Evolutionary conservation across 768 basidiomycete species (phyloP), one percentile per base, ranked within the genome.

Genomic region (Termitomyces sp.): DNA sequence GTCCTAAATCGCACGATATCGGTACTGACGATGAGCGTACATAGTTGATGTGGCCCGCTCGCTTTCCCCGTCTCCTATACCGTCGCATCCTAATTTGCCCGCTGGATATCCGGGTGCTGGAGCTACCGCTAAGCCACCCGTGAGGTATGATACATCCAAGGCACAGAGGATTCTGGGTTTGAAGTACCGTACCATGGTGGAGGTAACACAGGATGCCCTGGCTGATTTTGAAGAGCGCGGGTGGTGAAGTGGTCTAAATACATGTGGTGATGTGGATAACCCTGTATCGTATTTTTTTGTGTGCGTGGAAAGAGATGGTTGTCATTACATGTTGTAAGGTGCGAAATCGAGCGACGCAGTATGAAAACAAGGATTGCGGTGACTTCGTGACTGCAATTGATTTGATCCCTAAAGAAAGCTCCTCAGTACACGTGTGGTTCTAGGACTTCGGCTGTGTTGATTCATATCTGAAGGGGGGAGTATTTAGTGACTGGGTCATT

Each of bases 161-260:
- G 71, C 66, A 11, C 63, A 63, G 37, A 68, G 67, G 37, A 65
- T 81, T 2, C 66, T 81, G 5, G 76, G 77, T 3, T 53, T 80
- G 15, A 71, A 72, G 56, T 80, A 75, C 53, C 68, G 67, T 14
- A 68, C 70, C 3, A 70, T 72, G 41, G 72, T 71, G 58, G 72
- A 79, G 61, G 70, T 71, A 9, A 68, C 74, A 8, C 71, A 57
- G 53, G 81, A 77, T 56, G 70, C 67, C 8, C 50, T 81, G 40
- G 68, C 65, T 7, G 76, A 81, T 57, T 80, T 74, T 50, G 73
- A 74, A 61, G 64, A 60, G n/a, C 70, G 72, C 28, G 75, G 76
- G 1, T 80, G 76, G 78, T 74, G 50, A 60, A 41, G 19, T 19
- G 11, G 37, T 50, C 1, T 12, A 38, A 17, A 35, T 23, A 28